Evolutionary conservation across 805 yeast genomes (phyloP), one percentile per base, ranked within the genome.

Genomic region (Nadsonia fulvescens): DNA sequence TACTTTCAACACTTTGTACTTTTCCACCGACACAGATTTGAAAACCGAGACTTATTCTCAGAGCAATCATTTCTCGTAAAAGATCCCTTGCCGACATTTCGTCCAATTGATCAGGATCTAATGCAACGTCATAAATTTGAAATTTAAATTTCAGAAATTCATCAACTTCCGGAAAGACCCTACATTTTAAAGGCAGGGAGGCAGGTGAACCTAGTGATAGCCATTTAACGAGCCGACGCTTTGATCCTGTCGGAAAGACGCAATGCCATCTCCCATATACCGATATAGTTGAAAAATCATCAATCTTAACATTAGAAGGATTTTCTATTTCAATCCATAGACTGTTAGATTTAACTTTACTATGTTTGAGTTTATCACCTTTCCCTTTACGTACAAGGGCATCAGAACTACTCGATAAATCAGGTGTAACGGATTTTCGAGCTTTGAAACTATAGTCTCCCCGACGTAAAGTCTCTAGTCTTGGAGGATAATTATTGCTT

Each of bases 161-260:
- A 4, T 58, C 55, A 8, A 58, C 51, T 0, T 72, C 47, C 0
- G 96, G 95, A 39, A 83, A 83, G 6, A 73, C 59, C 2, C 75
- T 66, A 0, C 91, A 70, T 2, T 81, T 70, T 0, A 78, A 54
- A 0, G 99, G 99, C 14, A 89, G 54, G 5, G 92, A 74, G 0
- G 96, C 95, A 0, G 99, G 99, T 0, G 94, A 69, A 8, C 82
- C 73, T 28, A 91, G 58, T 0, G 96, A 83, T 28, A 79, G 66
- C 99, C 99, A 89, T 43, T 83, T 83, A 26, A 83, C 72, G 9
- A 71, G 55, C 38, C 66, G 65, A 28, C 77, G 56, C 28, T 63
- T 67, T 9, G 72, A 68, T 22, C 66, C 63, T 8, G 63, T 62
- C 0, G 96, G 93, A 38, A 79, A 79, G 1, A 82, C 92, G 48